Percentiles rank a stretch among this genome's conserved stretches.
Evolutionary conservation across 306 rosid species (phyloP).

Genomic region (Elaeagnus macrophylla): DNA sequence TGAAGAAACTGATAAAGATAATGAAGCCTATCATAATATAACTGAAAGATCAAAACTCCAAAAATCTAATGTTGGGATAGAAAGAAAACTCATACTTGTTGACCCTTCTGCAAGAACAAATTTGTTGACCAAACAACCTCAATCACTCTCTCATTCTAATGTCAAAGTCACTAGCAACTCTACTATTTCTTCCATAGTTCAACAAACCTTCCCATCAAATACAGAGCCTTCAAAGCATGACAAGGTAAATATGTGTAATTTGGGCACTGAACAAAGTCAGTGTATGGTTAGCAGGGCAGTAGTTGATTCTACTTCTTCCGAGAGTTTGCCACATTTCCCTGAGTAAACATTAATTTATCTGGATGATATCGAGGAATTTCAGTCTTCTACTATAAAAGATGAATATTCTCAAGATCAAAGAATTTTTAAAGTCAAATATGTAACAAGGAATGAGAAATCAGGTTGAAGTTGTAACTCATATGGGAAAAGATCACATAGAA

Average conservation of each 20-base stretch:
- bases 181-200: no score
- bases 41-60: conserved; percentile 24
- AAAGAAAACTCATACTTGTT: background rate
- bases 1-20: conserved; percentile 19
- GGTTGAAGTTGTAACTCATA: conserved; percentile 23
- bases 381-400: conserved; percentile 23
- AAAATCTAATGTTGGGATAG: conserved; percentile 24
- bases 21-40: conserved; percentile 12
- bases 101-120: no score
- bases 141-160: no score
- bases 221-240: no score
- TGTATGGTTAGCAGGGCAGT: no score
- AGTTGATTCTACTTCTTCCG: no score
- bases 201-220: no score
- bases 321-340: conserved; percentile 20
- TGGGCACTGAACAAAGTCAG: no score
- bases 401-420: conserved; percentile 42
- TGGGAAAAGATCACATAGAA: conserved; percentile 43
- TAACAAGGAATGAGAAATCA: conserved; percentile 28
- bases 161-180: no score
- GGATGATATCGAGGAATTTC: conserved; percentile 49
- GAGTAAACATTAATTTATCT: conserved; percentile 29
- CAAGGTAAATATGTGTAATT: no score
- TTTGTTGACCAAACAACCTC: no score
- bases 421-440: conserved; percentile 27